phyloP scores from a whole-genome alignment of 768 basidiomycete species.

The Crepidotus variabilis region DNA sequence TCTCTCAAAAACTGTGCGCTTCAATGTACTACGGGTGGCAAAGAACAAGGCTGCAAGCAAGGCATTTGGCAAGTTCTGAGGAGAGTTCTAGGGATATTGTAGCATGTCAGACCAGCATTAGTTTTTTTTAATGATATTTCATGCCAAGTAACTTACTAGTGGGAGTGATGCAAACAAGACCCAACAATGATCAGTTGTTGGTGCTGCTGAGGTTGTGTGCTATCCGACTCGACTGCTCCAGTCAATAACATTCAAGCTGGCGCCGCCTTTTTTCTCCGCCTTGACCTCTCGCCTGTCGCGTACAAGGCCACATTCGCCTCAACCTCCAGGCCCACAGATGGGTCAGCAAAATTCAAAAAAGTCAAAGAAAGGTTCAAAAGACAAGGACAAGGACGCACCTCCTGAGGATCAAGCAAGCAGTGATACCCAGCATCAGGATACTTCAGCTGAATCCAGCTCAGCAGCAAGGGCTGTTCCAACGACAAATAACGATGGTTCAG shows the following conservation, averaged over 20 bases:
- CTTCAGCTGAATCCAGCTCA: slow-evolving; percentile 34
- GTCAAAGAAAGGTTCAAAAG: slow-evolving; percentile 66
- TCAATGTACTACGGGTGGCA: slow-evolving; percentile 95
- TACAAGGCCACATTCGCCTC: slow-evolving; percentile 71
- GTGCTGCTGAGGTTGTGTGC: slow-evolving; percentile 10
- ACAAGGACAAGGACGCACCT: slow-evolving; percentile 56
- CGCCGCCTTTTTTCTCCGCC: slow-evolving; percentile 76
- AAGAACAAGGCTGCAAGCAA: slow-evolving; percentile 91
- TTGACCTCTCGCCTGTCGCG: slow-evolving; percentile 69
- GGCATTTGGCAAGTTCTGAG: slow-evolving; percentile 91
- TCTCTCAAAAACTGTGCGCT: slow-evolving; percentile 97
- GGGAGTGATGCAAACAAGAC: slow-evolving; percentile 27
- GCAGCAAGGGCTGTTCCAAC: slow-evolving; percentile 42
- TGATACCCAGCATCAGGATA: slow-evolving; percentile 36
- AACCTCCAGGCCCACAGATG: slow-evolving; percentile 60
- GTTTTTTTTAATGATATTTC: slow-evolving; percentile 4
- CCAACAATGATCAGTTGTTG: slow-evolving; percentile 27
- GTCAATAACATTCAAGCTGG: slow-evolving; percentile 51
- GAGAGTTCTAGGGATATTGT: slow-evolving; percentile 25
- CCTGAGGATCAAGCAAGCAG: slow-evolving; percentile 36
- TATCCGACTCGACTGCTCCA: slow-evolving; percentile 16
- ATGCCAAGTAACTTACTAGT: background rate
- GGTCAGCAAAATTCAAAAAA: slow-evolving; percentile 86
- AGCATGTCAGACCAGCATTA: slow-evolving; percentile 14
- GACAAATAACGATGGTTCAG: slow-evolving; percentile 31